A percentile compares a stretch with the other conserved stretches of the same genome.
Conservation (phyloP, 2,329 filamentous ascomycete species). For the Colletotrichum theobromicola region DNA sequence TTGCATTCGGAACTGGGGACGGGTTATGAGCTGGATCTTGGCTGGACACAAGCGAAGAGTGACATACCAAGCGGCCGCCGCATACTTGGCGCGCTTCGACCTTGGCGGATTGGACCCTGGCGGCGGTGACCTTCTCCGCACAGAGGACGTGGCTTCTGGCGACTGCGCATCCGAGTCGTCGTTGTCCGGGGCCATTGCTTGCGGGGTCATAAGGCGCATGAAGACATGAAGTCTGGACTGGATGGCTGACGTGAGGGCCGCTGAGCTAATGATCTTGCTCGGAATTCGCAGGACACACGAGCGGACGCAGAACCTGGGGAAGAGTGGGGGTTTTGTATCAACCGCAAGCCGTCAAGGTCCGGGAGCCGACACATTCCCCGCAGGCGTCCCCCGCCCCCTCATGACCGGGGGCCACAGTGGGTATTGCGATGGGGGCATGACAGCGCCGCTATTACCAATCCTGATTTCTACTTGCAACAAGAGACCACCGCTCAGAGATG, state of each 20-base stretch:
- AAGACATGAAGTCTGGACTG: background rate
- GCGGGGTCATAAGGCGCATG: background rate
- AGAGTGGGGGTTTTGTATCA: conserved; percentile 14
- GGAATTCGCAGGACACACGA: background rate
- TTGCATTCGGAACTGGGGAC: conserved; percentile 33
- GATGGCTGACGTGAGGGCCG: background rate
- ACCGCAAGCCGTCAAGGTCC: background rate
- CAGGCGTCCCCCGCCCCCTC: background rate
- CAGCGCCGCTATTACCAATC: background rate
- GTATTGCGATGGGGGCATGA: background rate
- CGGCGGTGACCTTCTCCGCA: background rate
- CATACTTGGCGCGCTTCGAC: conserved; percentile 13
- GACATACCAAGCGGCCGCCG: conserved; percentile 9
- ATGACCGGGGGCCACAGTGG: background rate
- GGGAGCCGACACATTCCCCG: background rate
- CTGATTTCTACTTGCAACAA: background rate
- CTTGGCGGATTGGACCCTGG: background rate
- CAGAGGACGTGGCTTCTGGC: background rate
- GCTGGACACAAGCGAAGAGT: background rate
- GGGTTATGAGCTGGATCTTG: background rate
- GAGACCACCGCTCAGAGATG: fast-evolving
- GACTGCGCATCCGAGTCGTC: background rate
- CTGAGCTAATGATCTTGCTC: background rate
- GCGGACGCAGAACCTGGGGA: background rate
- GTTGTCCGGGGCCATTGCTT: background rate